These are phyloP conservation scores for Ambrosiella beaveri DNA, from an alignment of 2,329 filamentous ascomycete species.

Conservation along the genomic window DNA sequence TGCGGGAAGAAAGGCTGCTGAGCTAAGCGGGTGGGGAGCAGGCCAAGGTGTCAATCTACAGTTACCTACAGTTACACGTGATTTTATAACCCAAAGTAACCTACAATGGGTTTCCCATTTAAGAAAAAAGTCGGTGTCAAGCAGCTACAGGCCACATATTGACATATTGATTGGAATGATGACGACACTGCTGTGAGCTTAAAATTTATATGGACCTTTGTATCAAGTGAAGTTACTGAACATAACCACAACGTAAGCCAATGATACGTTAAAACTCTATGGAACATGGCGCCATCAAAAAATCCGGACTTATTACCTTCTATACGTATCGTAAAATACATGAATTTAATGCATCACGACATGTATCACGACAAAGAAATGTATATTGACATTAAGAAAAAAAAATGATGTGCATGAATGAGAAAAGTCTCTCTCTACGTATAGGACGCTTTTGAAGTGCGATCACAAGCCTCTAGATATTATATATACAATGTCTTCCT, in stretches of 20 bases:
- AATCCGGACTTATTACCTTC: too few relatives aligned
- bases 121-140: neutral
- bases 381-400: neutral
- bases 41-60: neutral
- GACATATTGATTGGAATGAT: neutral
- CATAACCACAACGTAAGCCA: too few relatives aligned
- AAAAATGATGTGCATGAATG: neutral
- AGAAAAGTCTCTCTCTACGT: neutral
- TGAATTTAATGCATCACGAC: neutral
- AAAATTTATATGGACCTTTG: neutral
- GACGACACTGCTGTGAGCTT: neutral
- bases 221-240: too few relatives aligned
- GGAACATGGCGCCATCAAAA: too few relatives aligned
- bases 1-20: neutral
- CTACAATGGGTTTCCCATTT: neutral
- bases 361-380: neutral
- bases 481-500: slow-evolving; percentile 8
- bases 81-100: too few relatives aligned
- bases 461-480: slow-evolving; percentile 1
- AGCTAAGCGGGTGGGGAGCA: neutral
- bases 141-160: neutral
- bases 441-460: neutral
- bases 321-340: too few relatives aligned
- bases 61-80: neutral
- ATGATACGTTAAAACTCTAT: too few relatives aligned